These are phyloP conservation scores for Vanderwaltozyma tropicalis DNA, from an alignment of 805 yeast genomes.

Conservation along the genomic window DNA sequence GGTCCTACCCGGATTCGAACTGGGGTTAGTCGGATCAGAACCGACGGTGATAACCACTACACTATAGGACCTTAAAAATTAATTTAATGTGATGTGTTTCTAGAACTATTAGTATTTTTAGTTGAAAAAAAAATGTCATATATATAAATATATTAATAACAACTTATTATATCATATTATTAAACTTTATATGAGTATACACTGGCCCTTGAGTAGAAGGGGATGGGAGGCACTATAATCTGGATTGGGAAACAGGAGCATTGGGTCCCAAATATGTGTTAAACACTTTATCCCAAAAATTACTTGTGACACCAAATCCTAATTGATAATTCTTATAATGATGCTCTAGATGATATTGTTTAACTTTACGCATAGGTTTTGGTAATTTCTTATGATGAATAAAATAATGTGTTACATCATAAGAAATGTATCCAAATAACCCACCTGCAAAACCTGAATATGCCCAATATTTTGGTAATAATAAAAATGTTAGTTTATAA, in stretches of 20 bases:
- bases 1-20: constrained; percentile 85
- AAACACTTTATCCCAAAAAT: constrained; percentile 89
- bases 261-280: constrained; percentile 57
- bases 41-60: constrained; percentile 54
- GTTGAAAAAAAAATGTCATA: too few species aligned
- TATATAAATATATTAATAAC: too few species aligned
- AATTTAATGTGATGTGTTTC: too few species aligned
- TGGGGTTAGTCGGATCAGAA: constrained; percentile 63
- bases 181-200: too few species aligned
- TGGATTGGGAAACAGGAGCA: constrained; percentile 28
- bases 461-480: constrained; percentile 76
- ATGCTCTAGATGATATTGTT: constrained; percentile 90
- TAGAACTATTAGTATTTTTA: too few species aligned
- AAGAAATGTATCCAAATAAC: constrained; percentile 80
- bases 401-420: constrained; percentile 90
- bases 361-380: constrained; percentile 58
- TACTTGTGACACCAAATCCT: constrained; percentile 92
- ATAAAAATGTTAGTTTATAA: constrained; percentile 60
- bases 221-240: too few species aligned
- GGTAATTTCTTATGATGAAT: constrained; percentile 86
- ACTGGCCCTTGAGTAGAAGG: too few species aligned
- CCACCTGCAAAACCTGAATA: constrained; percentile 95
- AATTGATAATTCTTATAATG: constrained; percentile 94
- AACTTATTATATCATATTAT: too few species aligned
- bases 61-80: constrained; percentile 37